phyloP scores from a whole-genome alignment of 2,329 filamentous ascomycete genomes.

The Colletotrichum eleusines region DNA sequence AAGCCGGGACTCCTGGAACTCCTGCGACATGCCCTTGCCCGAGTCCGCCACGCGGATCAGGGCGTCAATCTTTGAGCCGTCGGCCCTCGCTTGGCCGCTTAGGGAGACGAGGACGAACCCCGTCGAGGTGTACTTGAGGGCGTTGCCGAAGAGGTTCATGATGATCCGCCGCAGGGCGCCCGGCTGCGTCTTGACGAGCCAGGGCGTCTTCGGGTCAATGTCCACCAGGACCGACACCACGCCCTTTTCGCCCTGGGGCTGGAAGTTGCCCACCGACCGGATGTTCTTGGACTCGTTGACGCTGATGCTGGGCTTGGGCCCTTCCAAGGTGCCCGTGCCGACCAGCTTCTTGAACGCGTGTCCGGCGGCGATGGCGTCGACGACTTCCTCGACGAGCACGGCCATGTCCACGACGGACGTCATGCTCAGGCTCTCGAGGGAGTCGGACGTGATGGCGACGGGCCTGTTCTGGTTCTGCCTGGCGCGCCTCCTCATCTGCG shows the following conservation, averaged over 20 bases:
- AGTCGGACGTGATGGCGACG: conserved; percentile 45
- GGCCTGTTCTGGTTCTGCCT: conserved; percentile 43
- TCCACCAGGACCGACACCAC: conserved; percentile 63
- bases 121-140: conserved; percentile 70
- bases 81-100: conserved; percentile 43
- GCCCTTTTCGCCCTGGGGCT: conserved; percentile 44
- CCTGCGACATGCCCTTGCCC: conserved; percentile 72
- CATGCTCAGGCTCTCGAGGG: conserved; percentile 49
- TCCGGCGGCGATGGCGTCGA: conserved; percentile 53
- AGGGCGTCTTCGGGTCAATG: conserved; percentile 58
- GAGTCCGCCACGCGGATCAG: conserved; percentile 68
- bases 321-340: conserved; percentile 11
- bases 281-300: conserved; percentile 1
- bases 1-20: conserved; percentile 69
- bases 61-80: conserved; percentile 46
- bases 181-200: conserved; percentile 66
- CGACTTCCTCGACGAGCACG: conserved; percentile 53
- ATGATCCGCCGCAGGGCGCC: conserved; percentile 66
- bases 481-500: conserved; percentile 43
- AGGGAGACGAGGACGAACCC: conserved; percentile 62
- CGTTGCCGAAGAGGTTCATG: conserved; percentile 73
- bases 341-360: conserved; percentile 49
- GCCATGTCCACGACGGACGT: conserved; percentile 50
- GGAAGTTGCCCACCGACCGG: conserved; percentile 29
- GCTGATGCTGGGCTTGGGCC: conserved; percentile 38